A percentile compares a stretch with the other conserved stretches of the same genome.
These are phyloP conservation scores for Sporothrix pseudoabietina DNA, from an alignment of 2,329 filamentous ascomycete genomes.

Conservation along the genomic window DNA sequence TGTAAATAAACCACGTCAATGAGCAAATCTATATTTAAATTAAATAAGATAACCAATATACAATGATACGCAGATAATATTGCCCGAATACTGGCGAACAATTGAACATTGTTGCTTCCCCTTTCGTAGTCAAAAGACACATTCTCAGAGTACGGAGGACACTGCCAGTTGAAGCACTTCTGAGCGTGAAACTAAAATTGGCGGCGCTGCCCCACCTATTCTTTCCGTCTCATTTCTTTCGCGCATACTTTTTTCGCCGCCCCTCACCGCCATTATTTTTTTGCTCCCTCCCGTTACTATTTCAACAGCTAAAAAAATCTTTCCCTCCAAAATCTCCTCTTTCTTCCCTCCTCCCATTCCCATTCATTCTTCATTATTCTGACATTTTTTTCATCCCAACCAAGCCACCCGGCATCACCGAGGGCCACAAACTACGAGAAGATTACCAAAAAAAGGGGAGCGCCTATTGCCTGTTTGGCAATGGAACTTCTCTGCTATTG, in stretches of 20 bases:
- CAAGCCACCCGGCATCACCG: background rate
- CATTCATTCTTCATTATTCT: background rate
- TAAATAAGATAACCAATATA: too few species aligned
- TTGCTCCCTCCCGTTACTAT: conserved; percentile 3
- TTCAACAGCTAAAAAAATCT: conserved; percentile 22
- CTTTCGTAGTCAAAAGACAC: background rate
- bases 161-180: background rate
- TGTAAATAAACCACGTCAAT: background rate
- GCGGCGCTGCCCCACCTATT: background rate
- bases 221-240: background rate
- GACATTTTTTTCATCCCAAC: background rate
- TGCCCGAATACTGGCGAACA: too few species aligned
- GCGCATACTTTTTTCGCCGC: background rate
- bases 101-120: too few species aligned
- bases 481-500: background rate
- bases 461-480: conserved; percentile 4
- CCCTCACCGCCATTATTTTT: conserved; percentile 18
- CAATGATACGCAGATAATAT: too few species aligned
- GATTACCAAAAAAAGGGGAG: background rate
- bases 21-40: background rate
- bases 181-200: background rate
- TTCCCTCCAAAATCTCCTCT: background rate
- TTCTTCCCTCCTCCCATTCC: conserved; percentile 2
- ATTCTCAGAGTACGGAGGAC: background rate
- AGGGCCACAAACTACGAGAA: conserved; percentile 5